Base-by-base conservation (phyloP, 1,139 yeast species). In the Keqinozyma sinolaborantium region DNA sequence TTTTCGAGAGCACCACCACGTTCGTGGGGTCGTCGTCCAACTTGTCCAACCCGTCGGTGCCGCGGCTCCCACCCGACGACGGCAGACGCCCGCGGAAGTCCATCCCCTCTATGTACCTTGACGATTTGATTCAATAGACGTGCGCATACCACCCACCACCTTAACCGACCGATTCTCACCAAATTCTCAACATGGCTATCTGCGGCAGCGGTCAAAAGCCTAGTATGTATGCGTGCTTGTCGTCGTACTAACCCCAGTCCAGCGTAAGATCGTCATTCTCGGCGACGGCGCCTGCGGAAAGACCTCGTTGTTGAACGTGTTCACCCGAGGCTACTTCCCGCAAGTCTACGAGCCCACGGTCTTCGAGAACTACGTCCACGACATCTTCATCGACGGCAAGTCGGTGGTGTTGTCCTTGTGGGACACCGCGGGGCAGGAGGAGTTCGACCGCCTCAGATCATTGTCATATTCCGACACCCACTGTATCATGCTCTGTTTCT, bases 381-480 rank as follows among this genome's bases (percentile, higher is more conserved):
- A 92, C 56, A 90, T 92, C 43, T 92, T 86, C 62, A 88, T 92
- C 37, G 98, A 92, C 57, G 94, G 94, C 29, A 90, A 87, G 57
- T 88, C 94, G 31, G 85, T 92, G 48, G 95, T 90, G 52, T 66
- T 92, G 41, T 87, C 97, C 16, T 69, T 92, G 35, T 92, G 98
- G 98, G 98, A 92, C 56, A 92, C 98, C 4, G 98, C 98, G 3
- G 98, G 98, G 5, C 98, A 92, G 66, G 98, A 92, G 63, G 98
- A 92, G 63, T 92, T 90, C 52, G 98, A 92, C 57, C 73, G 97
- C 41, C 70, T 90, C 53, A 76, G 97, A 53, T 84, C 95, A 2
- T 68, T 90, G 42, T 83, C 95, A 25, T 92, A 92, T 58, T 81
- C 94, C 14, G 98, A 92, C 56, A 92, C 98, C 4, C 97, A 92